phyloP scores from a whole-genome alignment of 23 red algal species.

The Gracilaria vermiculophylla region DNA sequence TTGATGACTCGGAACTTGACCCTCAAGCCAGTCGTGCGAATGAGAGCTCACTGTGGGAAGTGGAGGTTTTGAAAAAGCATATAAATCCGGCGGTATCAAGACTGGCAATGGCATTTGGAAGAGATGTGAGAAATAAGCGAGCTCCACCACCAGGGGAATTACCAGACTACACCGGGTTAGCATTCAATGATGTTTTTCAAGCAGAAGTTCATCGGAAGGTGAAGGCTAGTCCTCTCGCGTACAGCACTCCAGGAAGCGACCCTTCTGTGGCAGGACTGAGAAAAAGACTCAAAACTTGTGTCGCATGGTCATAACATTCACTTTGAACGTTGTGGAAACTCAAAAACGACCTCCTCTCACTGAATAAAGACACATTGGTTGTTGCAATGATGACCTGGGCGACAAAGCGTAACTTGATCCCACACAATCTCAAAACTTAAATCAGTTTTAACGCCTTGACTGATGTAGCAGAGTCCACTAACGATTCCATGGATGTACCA shows the following conservation, averaged over 20 bases:
- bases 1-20: conserved; percentile 66
- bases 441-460: too few species aligned
- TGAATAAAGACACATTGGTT: too few species aligned
- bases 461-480: too few species aligned
- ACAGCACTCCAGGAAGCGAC: conserved; percentile 31
- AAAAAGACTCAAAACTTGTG: conserved; percentile 8
- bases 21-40: conserved; percentile 47
- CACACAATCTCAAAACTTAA: too few species aligned
- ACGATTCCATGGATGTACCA: too few species aligned
- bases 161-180: conserved; percentile 48
- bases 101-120: conserved; percentile 44
- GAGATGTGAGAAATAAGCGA: conserved; percentile 45
- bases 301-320: conserved; percentile 18
- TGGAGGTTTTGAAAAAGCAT: conserved; percentile 68
- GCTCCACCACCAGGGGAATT: conserved; percentile 52
- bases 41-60: conserved; percentile 84
- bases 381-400: too few species aligned
- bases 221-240: conserved; percentile 44
- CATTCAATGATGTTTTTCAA: conserved; percentile 58
- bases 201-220: conserved; percentile 64
- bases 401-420: too few species aligned
- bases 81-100: conserved; percentile 68
- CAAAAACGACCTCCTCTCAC: too few species aligned
- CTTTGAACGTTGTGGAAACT: too few species aligned
- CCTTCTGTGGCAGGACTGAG: background rate